Evolutionary conservation across 805 yeast species (phyloP), one percentile per base, ranked within the genome.

Genomic region (Candida yuanshanica): DNA sequence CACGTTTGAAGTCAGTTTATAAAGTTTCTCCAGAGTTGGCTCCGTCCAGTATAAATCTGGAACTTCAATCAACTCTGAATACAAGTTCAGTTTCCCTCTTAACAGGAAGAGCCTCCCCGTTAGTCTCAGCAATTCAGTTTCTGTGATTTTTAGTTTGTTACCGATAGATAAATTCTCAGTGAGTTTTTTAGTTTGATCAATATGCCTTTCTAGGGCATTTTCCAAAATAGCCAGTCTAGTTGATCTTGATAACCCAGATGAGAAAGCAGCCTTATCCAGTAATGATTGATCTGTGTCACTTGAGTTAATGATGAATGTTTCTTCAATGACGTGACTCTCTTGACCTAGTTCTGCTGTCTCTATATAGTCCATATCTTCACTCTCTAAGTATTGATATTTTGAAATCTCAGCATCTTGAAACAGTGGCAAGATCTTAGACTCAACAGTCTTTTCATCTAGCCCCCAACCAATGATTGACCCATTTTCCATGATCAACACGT

Each of bases 31-130:
- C 40, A 90, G 66, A 25, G 79, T 77, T 1, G 96, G 95, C 56
- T 89, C 96, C 35, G 87, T 75, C 97, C 97, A 90, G 61, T 89
- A 90, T 33, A 88, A 63, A 59, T 90, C 97, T 0, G 97, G 97
- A 0, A 95, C 87, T 52, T 89, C 96, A 23, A 87, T 86, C 44
- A 90, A 70, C 54, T 89, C 96, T 9, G 91, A 83, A 60, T 90
- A 88, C 24, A 90, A 64, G 52, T 90, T 90, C 50, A 90, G 69
- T 50, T 83, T 83, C 1, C 95, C 96, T 45, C 97, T 67, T 12
- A 90, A 66, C 33, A 86, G 64, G 48, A 90, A 75, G 18, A 90
- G 65, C 41, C 80, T 69, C 0, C 96, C 96, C 0, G 93, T 86
- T 5, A 81, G 68, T 49, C 69, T 69, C 37, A 88, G 62, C 4